Evolutionary conservation across 2,329 filamentous ascomycete genomes (phyloP).

Genomic region (Ceratocystis papillata): DNA sequence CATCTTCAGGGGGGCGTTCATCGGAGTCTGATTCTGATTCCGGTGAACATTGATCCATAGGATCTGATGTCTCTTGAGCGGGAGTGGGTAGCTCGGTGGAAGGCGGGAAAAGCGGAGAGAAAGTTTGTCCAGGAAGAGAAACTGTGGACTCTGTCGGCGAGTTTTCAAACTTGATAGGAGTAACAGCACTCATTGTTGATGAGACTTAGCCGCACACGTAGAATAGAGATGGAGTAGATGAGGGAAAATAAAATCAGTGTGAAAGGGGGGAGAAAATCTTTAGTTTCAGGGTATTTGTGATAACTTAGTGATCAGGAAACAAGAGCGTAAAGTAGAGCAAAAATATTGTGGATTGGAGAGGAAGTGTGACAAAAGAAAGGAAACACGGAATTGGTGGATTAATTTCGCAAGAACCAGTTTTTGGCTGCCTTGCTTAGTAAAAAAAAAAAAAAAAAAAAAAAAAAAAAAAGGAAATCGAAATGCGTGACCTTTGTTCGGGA

Average conservation of each 20-base stretch:
- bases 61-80: constrained; percentile 34
- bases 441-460: no score
- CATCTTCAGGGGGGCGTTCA: constrained; percentile 26
- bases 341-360: no score
- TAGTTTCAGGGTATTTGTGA: background rate
- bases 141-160: constrained; percentile 46
- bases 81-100: constrained; percentile 30
- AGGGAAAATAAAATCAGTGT: background rate
- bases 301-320: background rate
- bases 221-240: constrained; percentile 4
- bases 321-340: background rate
- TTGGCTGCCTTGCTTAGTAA: constrained; percentile 22
- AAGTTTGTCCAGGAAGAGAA: constrained; percentile 41
- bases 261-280: background rate
- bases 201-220: background rate
- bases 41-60: constrained; percentile 43
- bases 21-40: constrained; percentile 32
- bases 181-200: constrained; percentile 27
- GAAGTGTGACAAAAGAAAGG: background rate
- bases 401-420: background rate
- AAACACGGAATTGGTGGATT: background rate
- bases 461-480: no score
- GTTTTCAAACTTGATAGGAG: constrained; percentile 42
- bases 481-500: constrained; percentile 3
- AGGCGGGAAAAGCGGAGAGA: constrained; percentile 39